Conservation (phyloP, 257 asterid species). For the Gardenia jasminoides region DNA sequence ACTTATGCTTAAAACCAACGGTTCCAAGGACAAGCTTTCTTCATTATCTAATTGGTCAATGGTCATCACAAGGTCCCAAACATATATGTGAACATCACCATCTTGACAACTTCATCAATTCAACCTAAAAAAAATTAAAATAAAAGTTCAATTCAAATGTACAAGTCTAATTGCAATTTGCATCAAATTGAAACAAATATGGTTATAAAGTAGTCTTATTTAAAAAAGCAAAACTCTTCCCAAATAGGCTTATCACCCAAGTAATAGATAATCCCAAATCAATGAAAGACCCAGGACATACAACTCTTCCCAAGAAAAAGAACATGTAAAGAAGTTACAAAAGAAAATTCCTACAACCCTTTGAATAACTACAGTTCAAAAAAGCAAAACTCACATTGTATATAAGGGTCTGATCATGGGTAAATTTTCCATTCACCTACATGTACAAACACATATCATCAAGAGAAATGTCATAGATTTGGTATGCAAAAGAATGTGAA, state of each 20-base stretch:
- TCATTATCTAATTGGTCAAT: too few species aligned
- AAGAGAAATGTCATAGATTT: conserved; percentile 5
- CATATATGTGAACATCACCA: too few species aligned
- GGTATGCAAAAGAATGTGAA: background rate
- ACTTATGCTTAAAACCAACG: too few species aligned
- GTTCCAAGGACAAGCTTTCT: too few species aligned
- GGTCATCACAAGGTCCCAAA: too few species aligned
- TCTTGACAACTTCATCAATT: too few species aligned
- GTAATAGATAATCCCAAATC: background rate
- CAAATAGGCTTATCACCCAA: conserved; percentile 2
- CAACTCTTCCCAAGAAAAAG: background rate
- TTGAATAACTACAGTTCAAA: background rate
- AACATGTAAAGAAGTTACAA: background rate
- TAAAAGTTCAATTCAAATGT: too few species aligned
- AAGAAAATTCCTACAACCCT: background rate
- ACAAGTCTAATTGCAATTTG: too few species aligned
- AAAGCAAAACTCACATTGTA: conserved; percentile 66
- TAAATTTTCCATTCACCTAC: conserved; percentile 94
- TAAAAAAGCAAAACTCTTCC: too few species aligned
- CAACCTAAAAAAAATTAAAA: too few species aligned
- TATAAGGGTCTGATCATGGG: conserved; percentile 67
- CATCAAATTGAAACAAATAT: too few species aligned
- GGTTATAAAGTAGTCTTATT: too few species aligned
- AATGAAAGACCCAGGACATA: background rate
- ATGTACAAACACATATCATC: conserved; percentile 26